Percentiles rank a stretch among this genome's conserved stretches.
These are phyloP conservation scores for Termitomyces titanicus DNA, from an alignment of 768 basidiomycete genomes.

Conservation along the genomic window DNA sequence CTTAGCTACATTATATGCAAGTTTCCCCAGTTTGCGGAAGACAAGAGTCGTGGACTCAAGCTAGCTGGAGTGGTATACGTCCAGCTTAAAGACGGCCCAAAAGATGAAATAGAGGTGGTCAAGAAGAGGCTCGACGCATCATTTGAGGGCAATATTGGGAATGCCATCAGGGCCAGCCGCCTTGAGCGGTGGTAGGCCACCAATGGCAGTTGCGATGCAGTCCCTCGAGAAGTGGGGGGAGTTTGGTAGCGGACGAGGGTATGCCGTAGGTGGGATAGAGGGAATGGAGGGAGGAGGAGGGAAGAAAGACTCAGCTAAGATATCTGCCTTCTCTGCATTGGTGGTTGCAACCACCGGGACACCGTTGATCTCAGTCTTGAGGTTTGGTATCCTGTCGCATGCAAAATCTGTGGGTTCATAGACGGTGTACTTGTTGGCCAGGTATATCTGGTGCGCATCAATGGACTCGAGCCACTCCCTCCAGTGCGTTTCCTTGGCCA, in stretches of 20 bases:
- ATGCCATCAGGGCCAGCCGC: background rate
- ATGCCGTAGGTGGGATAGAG: slow-evolving; percentile 4
- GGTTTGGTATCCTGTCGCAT: background rate
- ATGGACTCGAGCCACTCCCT: background rate
- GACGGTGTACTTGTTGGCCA: background rate
- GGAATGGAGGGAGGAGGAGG: slow-evolving; percentile 1
- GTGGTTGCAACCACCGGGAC: background rate
- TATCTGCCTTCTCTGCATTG: background rate
- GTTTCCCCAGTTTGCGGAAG: background rate
- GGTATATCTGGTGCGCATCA: background rate
- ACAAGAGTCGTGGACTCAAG: background rate
- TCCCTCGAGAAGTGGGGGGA: background rate
- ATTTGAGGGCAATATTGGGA: background rate
- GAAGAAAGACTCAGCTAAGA: slow-evolving; percentile 12
- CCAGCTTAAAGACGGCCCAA: background rate
- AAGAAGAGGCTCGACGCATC: background rate
- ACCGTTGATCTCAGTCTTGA: background rate
- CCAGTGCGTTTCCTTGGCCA: background rate
- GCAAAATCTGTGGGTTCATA: background rate
- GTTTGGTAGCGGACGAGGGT: background rate
- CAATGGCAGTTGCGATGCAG: background rate
- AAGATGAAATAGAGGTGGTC: background rate
- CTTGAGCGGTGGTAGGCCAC: background rate
- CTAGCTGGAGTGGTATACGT: background rate
- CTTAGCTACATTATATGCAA: too few species aligned